These are phyloP conservation scores for Brassica nigra DNA, from an alignment of 345 rosid species.

Conservation along the genomic window DNA sequence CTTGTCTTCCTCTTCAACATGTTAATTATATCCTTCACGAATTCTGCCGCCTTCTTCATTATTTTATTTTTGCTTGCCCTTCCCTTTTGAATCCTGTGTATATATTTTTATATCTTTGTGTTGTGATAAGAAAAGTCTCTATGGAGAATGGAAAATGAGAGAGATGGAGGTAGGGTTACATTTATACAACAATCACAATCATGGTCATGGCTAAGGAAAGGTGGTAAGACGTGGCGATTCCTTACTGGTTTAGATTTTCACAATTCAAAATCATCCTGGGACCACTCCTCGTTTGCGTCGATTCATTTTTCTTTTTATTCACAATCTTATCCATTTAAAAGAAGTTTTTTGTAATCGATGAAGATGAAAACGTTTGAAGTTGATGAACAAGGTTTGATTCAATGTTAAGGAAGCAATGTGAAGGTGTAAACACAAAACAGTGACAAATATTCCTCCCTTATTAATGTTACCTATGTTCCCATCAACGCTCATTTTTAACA, in stretches of 20 bases:
- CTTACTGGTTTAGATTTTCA: conserved; percentile 21
- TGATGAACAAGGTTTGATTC: conserved; percentile 17
- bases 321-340: neutral
- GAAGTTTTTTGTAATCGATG: neutral
- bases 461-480: too few species aligned
- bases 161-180: conserved; percentile 15
- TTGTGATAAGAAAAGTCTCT: neutral
- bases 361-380: neutral
- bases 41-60: conserved; percentile 50
- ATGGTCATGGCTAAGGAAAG: neutral
- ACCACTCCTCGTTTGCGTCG: neutral
- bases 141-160: conserved; percentile 30
- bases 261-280: conserved; percentile 3
- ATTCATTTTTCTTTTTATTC: neutral
- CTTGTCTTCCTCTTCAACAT: conserved; percentile 61
- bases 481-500: too few species aligned
- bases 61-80: conserved; percentile 19
- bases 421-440: neutral
- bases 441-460: conserved; percentile 13
- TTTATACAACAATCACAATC: conserved; percentile 13
- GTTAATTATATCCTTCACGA: conserved; percentile 48
- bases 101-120: neutral
- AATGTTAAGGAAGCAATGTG: conserved; percentile 31
- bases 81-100: neutral
- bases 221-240: neutral